A percentile compares a stretch with the other conserved stretches of the same genome.
Conservation (phyloP, 306 rosid genomes). For the Fragaria iinumae region DNA sequence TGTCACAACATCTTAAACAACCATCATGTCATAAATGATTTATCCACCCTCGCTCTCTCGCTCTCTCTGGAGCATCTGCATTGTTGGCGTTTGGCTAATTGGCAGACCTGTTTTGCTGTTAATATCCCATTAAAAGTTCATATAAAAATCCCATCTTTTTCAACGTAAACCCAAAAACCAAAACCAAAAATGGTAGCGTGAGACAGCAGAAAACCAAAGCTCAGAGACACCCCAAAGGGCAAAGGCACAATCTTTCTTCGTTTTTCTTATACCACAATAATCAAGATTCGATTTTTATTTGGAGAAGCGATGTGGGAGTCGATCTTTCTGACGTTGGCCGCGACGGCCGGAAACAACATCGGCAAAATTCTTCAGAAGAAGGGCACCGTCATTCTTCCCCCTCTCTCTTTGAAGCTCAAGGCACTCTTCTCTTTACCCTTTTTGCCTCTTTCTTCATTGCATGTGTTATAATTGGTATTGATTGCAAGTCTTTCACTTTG, state of each 20-base stretch:
- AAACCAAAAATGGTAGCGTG: background rate
- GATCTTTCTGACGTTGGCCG: constrained; percentile 73
- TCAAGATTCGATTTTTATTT: constrained; percentile 1
- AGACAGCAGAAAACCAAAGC: background rate
- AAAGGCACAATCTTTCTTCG: background rate
- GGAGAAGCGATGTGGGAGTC: constrained; percentile 84
- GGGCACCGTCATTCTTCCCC: constrained; percentile 95
- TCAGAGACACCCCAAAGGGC: background rate
- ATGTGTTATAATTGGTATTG: background rate
- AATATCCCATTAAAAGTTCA: background rate
- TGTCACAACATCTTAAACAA: no score
- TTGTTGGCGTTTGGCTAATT: background rate
- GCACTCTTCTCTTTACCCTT: constrained; percentile 17
- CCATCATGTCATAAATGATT: background rate
- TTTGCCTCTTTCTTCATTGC: background rate
- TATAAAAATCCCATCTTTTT: no score
- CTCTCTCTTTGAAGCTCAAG: constrained; percentile 90
- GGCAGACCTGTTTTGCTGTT: constrained; percentile 14
- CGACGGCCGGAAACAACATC: constrained; percentile 97
- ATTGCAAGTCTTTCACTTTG: background rate
- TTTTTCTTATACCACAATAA: background rate
- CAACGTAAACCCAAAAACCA: constrained; percentile 2
- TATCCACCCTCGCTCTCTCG: background rate
- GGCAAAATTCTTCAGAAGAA: constrained; percentile 93
- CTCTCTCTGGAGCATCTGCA: background rate